These are phyloP conservation scores for Pythium folliculosum DNA, from an alignment of 352 stramenopile species.

Conservation along the genomic window DNA sequence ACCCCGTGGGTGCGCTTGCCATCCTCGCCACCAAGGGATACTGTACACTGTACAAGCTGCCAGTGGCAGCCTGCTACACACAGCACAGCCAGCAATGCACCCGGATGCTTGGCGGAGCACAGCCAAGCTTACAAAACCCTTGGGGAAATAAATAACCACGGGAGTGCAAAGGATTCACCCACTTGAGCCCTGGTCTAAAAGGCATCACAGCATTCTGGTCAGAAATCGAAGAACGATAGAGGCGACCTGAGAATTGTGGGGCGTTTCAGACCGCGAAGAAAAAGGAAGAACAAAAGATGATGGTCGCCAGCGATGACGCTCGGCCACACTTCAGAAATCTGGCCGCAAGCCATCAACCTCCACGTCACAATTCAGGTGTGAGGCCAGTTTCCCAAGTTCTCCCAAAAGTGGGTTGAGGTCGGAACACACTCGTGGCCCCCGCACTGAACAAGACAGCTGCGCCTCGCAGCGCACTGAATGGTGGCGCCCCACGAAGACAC, in stretches of 20 bases:
- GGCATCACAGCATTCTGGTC: background rate
- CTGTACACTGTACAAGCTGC: no score
- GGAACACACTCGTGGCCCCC: background rate
- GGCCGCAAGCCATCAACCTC: background rate
- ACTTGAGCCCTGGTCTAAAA: background rate
- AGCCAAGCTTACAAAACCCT: no score
- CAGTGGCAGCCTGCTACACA: no score
- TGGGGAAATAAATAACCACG: no score
- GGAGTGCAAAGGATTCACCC: no score
- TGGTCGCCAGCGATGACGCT: background rate
- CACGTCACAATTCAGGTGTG: background rate
- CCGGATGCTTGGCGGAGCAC: no score
- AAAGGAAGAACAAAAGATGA: background rate
- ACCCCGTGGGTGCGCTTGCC: background rate
- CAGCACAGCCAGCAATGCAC: no score
- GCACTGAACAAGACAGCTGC: background rate
- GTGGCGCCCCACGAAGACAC: background rate
- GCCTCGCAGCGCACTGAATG: no score
- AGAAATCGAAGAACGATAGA: background rate
- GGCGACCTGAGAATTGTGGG: background rate
- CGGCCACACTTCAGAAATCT: background rate
- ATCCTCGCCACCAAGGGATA: no score
- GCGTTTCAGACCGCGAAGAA: background rate
- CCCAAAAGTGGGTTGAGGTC: slow-evolving; percentile 1
- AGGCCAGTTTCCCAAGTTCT: background rate